These are phyloP conservation scores for Lyophyllum atratum DNA, from an alignment of 768 basidiomycete species.

Conservation along the genomic window DNA sequence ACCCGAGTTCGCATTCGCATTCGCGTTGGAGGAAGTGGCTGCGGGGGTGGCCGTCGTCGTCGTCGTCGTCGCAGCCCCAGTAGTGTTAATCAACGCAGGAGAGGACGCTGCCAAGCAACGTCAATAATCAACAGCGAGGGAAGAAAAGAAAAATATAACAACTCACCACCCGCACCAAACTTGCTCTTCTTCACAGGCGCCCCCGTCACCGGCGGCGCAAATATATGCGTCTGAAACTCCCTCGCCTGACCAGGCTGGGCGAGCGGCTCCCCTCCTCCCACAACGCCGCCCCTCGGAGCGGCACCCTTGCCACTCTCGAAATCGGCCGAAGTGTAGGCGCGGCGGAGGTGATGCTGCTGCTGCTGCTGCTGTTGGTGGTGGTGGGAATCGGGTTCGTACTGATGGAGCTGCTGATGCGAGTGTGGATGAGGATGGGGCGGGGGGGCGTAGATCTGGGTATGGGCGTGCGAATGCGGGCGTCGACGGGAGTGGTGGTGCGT, in stretches of 20 bases:
- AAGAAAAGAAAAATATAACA: too few species aligned
- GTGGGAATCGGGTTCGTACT: constrained; percentile 4
- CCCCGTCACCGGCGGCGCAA: constrained; percentile 73
- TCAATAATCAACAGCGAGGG: too few species aligned
- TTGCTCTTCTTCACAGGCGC: constrained; percentile 72
- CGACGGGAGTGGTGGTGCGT: constrained; percentile 6
- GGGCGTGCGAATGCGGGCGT: not conserved
- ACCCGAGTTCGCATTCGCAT: too few species aligned
- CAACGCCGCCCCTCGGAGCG: too few species aligned
- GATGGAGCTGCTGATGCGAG: too few species aligned
- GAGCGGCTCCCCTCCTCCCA: constrained; percentile 18
- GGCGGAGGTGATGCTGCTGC: not conserved
- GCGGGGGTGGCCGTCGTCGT: too few species aligned
- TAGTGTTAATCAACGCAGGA: not conserved
- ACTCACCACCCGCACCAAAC: constrained; percentile 29
- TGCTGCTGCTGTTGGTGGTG: too few species aligned
- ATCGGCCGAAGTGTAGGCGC: not conserved
- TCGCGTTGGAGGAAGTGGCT: too few species aligned
- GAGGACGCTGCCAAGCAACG: not conserved
- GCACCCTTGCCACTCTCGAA: too few species aligned
- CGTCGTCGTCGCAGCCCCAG: too few species aligned
- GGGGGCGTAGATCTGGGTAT: too few species aligned
- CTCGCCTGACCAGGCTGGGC: constrained; percentile 31
- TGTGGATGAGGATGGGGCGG: too few species aligned
- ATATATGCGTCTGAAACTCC: constrained; percentile 66